Base-by-base conservation (phyloP, 2,329 filamentous ascomycete genomes). In the Pseudogymnoascus sp. region DNA sequence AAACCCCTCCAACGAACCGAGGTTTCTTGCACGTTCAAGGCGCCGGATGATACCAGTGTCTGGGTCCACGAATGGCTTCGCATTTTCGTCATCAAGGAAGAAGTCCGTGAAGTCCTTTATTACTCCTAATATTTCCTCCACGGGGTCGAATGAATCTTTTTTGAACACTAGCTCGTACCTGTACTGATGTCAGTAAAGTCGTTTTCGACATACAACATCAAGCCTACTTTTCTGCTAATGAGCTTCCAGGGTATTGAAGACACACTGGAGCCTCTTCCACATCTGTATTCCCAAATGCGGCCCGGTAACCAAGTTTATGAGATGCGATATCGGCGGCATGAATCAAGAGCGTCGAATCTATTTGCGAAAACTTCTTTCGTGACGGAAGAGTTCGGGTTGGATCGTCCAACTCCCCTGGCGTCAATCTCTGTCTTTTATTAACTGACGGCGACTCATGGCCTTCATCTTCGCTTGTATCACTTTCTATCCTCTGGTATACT, bases 181-280 rank as follows among this genome's bases (percentile, higher is more conserved):
- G 65, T 54, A 22, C 54, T 62, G 37, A 38, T 20, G 22, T 47
- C 50, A 62, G 38, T 57, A 64, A 18, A 8, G 41, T n/a, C 22
- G 33, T 18, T 54, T 18, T 47, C 18, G 25, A 63, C 6, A 57
- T 36, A n/a, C 25, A 61, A 36, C 12, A 33, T 28, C 20, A 25
- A 41, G 37, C 61, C 58, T 77, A 89, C 85, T 81, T 84, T 74
- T 94, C 90, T 60, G 82, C 82, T 58, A 81, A 80, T 61, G 85
- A 82, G 64, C 81, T 78, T 72, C 90, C 92, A 8, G 94, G 93
- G 74, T 97, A 97, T 73, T 94, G 89, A 67, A 97, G 76, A 70
- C 86, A 78, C 63, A 95, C 83, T 9, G 74, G 76, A 6, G 86
- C 78, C 62, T 84, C 80, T 62, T 54, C 47, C 47, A 54, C 28